Evolutionary conservation across 495 filamentous ascomycete genomes (phyloP), one percentile per base, ranked within the genome.

Genomic region (Annulohypoxylon moriforme): DNA sequence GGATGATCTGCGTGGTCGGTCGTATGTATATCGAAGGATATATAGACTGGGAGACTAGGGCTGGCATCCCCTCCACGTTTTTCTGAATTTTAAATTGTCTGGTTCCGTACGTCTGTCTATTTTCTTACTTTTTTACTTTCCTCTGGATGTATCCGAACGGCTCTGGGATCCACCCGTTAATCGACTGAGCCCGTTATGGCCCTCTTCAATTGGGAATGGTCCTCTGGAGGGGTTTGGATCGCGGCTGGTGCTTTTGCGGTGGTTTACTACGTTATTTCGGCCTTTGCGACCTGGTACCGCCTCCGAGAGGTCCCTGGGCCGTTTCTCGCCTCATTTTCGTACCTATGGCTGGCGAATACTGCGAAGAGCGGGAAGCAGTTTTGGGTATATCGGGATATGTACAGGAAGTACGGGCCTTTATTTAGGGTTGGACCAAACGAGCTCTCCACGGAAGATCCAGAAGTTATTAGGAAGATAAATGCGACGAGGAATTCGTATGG

Each of bases 401-500:
- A 55, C 6, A 55, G 29, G 27, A 34, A 55, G 8, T 34, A 55
- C 29, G 50, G 50, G 4, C 50, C 50, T 0, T 22, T 55, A 5
- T 55, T 55, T 13, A 55, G 50, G 22, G 50, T 55, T 20, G 50
- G 50, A 3, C 50, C 50, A 18, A 55, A 55, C n/a, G 50, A 55
- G 7, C 27, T 55, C 13, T 55, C 50, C 16, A 55, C 50, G 29
- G 27, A 55, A 4, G 50, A 55, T 20, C 50, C 50, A 0, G 50
- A 55, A n/a, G 50, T 55, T n/a, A 55, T 55, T 20, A 55, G 29
- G 50, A 55, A 33, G 27, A 55, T 55, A 34, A 55, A 55, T 20
- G 25, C 29, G 1, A 11, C 50, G 7, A n/a, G 50, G 50, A 18
- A 9, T 55, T 33, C 50, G 50, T 85, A 83, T 66, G 73, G 76